Evolutionary conservation across 2,329 filamentous ascomycete genomes (phyloP), one percentile per base, ranked within the genome.

Genomic region (Orbilia blumenaviensis): DNA sequence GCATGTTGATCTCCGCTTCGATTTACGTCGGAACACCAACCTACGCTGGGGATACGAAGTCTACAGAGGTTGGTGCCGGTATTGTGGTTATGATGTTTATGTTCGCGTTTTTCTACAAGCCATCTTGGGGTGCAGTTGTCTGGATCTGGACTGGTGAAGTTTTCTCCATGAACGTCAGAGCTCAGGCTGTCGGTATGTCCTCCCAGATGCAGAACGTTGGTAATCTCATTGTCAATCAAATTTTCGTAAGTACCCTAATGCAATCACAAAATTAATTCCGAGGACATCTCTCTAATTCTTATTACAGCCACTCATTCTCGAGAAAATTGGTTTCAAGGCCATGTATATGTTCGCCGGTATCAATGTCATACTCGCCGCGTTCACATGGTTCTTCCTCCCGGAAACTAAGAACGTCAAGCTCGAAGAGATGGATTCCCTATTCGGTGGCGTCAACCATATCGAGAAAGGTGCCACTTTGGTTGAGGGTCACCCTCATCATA

Each of bases 41-140:
- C n/a, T 83, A 85, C 2, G 76, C 82, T 10, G 82, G 83, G 50
- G 87, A 86, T 3, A 84, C 84, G 9, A 91, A 91, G 81, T 83
- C 85, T 0, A 82, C 87, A 62, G 82, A 87, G 3, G 89, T 90
- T 2, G 89, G 88, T 29, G 90, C 91, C 77, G 84, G 87, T n/a
- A 90, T 91, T 71, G 89, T 91, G 1, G 89, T 91, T 83, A 82
- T 91, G 78, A 83, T 91, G 16, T 90, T 90, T 84, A 82, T 90
- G 6, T 90, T 90, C 78, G 88, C 88, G 29, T 85, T 89, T 82
- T 89, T 89, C 83, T 89, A 91, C 83, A 91, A 91, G 81, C 89
- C 89, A 2, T 89, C 88, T 0, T 91, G 71, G 71, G 71, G 71
- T 62, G 71, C 89, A 88, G 89, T 89, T 60, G 89, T 89, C 1